Base-by-base conservation (phyloP, 106 monocot genomes). In the Platanthera zijinensis region DNA sequence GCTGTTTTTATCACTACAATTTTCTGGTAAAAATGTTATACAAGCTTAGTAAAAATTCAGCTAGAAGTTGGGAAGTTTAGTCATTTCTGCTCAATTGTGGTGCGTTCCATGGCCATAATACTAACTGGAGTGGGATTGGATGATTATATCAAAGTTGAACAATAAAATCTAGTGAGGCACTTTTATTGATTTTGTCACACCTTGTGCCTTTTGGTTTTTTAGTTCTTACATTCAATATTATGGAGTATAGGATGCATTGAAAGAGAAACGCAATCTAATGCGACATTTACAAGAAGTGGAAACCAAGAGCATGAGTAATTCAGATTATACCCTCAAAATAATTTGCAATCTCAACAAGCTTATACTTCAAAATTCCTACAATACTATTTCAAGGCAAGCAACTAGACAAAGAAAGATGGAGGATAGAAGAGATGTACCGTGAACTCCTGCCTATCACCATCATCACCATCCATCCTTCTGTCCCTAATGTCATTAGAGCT, bases 381-480 rank as follows among this genome's bases (percentile, higher is more conserved):
- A 12, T 67, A 32, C 32, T 13, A 25, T 39, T 67, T 7, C 13
- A 15, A 56, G 56, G n/a, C 56, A n/a, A 56, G 56, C 56, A 17
- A n/a, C 56, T 56, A 15, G 56, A 59, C 59, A 66, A 30, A 66
- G 62, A n/a, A 66, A 66, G 3, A 66, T 66, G 30, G 10, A 28
- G 30, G 28, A 30, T 66, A 30, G 30, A 17, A 30, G 18, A 0
- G 32, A 72, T 19, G 8, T 85, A 99, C 94, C 56, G 94, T 94
- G 84, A 99, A 94, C 69, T 99, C 87, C 14, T 81, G 81, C 76
- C 70, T 80, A 22, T 92, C 99, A 75, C 72, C 83, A 32, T 97
- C 94, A 84, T 94, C 99, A 51, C 73, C 85, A 76, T 94, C 90
- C 76, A 81, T 86, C 66, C 83, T 93, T 82, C 91, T 86, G 51